Conservation (phyloP, 495 filamentous ascomycete genomes). For the Massariosphaeria phaeospora region DNA sequence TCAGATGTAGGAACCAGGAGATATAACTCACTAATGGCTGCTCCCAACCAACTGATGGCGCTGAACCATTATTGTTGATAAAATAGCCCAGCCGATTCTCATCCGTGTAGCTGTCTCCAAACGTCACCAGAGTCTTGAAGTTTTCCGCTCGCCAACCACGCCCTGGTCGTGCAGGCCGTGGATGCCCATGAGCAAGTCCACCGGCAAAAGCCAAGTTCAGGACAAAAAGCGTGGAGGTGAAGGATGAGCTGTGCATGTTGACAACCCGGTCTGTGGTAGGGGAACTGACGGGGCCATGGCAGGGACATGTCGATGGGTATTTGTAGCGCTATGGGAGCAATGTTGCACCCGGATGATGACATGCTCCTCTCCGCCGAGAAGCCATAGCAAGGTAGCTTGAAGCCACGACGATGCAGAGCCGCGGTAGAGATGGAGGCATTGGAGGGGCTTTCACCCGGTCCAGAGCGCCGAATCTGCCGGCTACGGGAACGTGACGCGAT, state of each 20-base stretch:
- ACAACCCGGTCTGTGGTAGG: constrained; percentile 16
- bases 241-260: constrained; percentile 10
- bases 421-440: constrained; percentile 2
- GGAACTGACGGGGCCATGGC: constrained; percentile 5
- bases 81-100: constrained; percentile 62
- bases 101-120: constrained; percentile 74
- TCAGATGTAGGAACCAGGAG: not conserved
- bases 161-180: too few relatives aligned
- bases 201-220: constrained; percentile 18
- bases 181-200: not conserved
- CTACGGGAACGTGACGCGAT: constrained; percentile 11
- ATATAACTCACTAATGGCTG: constrained; percentile 41
- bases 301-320: constrained; percentile 1
- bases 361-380: constrained; percentile 22
- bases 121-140: constrained; percentile 54
- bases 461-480: constrained; percentile 7
- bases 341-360: constrained; percentile 1
- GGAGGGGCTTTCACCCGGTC: constrained; percentile 9
- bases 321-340: constrained; percentile 4
- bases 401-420: constrained; percentile 11
- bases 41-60: constrained; percentile 57
- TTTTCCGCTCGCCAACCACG: constrained; percentile 40
- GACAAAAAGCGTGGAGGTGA: constrained; percentile 14
- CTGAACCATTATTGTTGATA: constrained; percentile 49
- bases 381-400: constrained; percentile 10